Base-by-base conservation (phyloP, 2,329 filamentous ascomycete species). In the Corinectria fuckeliana region DNA sequence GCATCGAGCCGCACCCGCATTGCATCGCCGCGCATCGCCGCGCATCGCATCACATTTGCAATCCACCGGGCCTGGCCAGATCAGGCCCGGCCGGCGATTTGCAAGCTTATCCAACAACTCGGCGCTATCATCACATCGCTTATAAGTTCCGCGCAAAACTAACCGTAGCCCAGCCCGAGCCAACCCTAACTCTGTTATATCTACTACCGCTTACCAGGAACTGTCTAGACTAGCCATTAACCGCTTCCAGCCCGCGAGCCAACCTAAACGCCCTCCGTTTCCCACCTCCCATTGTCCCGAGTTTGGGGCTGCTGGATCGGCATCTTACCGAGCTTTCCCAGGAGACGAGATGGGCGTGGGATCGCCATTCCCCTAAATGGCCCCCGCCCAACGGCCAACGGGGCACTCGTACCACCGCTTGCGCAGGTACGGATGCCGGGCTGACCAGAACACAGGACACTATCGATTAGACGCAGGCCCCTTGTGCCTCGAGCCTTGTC, bases 351-450 rank as follows among this genome's bases (percentile, higher is more conserved):
- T 55, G 32, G 50, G 51, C 51, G 51, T 55, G 32, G 51, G 51
- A 55, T 55, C 51, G 51, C 23, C 30, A 4, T 48, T 16, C 51
- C 51, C 51, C 48, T 38, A 50, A 28, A 47, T 23, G 36, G 47
- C 47, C 38, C 13, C 45, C 47, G 23, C 32, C 32, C 62, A 67
- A 64, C 52, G 56, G 54, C 26, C 48, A 45, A 41, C 56, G 44
- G 36, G 48, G 39, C 58, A 58, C 67, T 67, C 64, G 60, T 56
- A 63, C 65, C 59, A 67, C 63, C 63, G 56, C 58, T 61, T 64
- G 56, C 67, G 64, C 60, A 69, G 66, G 60, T 69, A 68, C 65
- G 60, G 67, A 56, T 63, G 63, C 63, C 54, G 55, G 52, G 54
- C 53, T 60, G 55, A 53, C 26, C 57, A 60, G 45, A 61, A 58